Evolutionary conservation across 495 filamentous ascomycete genomes (phyloP), one percentile per base, ranked within the genome.

Genomic region (Sordaria brevicollis): DNA sequence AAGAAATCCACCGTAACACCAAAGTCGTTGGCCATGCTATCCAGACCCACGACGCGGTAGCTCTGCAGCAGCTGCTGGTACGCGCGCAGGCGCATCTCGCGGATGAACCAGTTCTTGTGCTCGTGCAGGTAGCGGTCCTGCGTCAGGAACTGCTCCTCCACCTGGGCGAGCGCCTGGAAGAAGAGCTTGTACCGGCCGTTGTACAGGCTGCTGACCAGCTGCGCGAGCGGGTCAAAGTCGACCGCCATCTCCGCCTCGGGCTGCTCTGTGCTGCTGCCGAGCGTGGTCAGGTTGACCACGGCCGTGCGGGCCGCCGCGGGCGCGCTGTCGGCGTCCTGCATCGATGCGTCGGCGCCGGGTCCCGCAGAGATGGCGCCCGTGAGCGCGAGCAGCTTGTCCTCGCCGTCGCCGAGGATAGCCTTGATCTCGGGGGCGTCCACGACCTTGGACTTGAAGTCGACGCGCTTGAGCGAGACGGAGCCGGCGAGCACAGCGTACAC

Each of bases 391-490:
- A 96, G 81, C 75, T 92, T 92, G 73, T 97, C 94, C 68, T 94
- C 92, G 31, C 90, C 89, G 74, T 93, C 89, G 68, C 96, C 95
- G 9, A 99, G 86, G 65, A 99, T 94, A 19, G 95, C 96, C 80
- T 93, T 93, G 84, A 98, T 97, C 81, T 99, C 95, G 4, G 95
- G 94, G 13, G 95, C 96, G 79, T 99, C 95, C 54, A 97, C 93
- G 21, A 99, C 95, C 82, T 97, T 97, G 69, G 91, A 91, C 84
- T 99, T 99, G 86, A 99, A 99, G 80, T 99, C 95, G 11, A 98
- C 92, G 54, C 95, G 90, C 84, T 97, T 97, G 67, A 99, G 86
- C 35, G 94, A 94, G 67, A 98, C 88, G 4, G 94, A 95, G 68
- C 95, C 95, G 39, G 95, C 93, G 62, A 99, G 89, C 49, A 98